A percentile compares a stretch with the other conserved stretches of the same genome.
phyloP scores from a whole-genome alignment of 805 yeast genomes.

The Blastobotrys peoriensis region DNA sequence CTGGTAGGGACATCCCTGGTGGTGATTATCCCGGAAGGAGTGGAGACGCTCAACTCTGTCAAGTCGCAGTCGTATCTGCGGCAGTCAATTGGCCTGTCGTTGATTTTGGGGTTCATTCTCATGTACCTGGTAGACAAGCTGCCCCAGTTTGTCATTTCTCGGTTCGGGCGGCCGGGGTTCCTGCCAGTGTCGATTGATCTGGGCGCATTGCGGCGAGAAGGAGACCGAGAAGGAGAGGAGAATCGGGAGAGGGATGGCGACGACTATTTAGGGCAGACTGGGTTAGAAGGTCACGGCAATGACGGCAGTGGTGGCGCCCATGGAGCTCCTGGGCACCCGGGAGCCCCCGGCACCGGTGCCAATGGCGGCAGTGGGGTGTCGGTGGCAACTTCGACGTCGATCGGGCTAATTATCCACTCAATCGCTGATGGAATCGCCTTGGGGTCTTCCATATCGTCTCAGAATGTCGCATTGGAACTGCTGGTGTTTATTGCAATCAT shows the following conservation, averaged over 20 bases:
- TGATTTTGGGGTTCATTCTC: constrained; percentile 48
- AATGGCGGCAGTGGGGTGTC: constrained; percentile 8
- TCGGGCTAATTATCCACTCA: constrained; percentile 63
- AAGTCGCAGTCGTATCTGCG: constrained; percentile 12
- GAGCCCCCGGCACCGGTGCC: no score
- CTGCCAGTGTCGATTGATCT: constrained; percentile 23
- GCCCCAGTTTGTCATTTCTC: constrained; percentile 16
- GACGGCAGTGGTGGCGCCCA: background rate
- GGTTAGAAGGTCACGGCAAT: constrained; percentile 1
- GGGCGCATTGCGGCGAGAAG: constrained; percentile 21
- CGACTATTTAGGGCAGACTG: background rate
- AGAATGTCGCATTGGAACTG: constrained; percentile 34
- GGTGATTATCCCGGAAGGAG: constrained; percentile 62
- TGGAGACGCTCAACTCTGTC: constrained; percentile 36
- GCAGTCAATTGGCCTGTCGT: constrained; percentile 40
- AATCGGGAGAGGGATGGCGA: background rate
- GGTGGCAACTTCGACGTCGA: constrained; percentile 42
- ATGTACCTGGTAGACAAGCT: constrained; percentile 48
- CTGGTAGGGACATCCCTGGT: constrained; percentile 54
- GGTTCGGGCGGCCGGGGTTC: constrained; percentile 6
- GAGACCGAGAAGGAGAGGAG: background rate
- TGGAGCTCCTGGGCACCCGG: constrained; percentile 1
- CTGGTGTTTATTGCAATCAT: constrained; percentile 56
- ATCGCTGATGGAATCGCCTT: constrained; percentile 68
- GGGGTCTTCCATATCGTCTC: constrained; percentile 49